A percentile compares a stretch with the other conserved stretches of the same genome.
phyloP scores from a whole-genome alignment of 2,329 filamentous ascomycete genomes.

The Pseudomassariella vexata region DNA sequence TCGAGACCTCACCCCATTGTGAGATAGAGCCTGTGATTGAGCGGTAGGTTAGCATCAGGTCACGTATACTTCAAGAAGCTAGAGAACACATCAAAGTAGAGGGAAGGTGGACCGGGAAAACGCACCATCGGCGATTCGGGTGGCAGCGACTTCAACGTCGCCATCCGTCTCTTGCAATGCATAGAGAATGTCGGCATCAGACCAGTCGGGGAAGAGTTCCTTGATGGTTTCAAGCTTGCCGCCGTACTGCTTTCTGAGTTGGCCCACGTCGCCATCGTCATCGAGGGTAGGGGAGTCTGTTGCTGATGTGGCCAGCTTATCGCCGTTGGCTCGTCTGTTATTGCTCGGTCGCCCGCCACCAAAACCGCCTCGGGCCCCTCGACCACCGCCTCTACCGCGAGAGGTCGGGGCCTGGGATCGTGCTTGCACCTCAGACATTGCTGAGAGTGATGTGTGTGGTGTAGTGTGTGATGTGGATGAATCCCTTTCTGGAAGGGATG shows the following conservation, averaged over 20 bases:
- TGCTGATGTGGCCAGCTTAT: slow-evolving; percentile 55
- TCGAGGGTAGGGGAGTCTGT: slow-evolving; percentile 53
- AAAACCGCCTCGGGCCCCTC: slow-evolving; percentile 77
- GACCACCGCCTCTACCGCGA: slow-evolving; percentile 85
- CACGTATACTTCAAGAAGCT: background rate
- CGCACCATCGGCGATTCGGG: slow-evolving; percentile 72
- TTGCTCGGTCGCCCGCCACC: slow-evolving; percentile 54
- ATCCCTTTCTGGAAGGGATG: too few species aligned
- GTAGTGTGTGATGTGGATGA: slow-evolving; percentile 22
- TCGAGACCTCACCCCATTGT: slow-evolving; percentile 80
- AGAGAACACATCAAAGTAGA: slow-evolving; percentile 6
- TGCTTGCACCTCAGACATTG: slow-evolving; percentile 93
- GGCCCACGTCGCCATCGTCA: slow-evolving; percentile 62
- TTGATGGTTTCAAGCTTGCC: slow-evolving; percentile 74
- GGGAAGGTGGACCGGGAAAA: slow-evolving; percentile 8
- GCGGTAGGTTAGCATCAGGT: slow-evolving; percentile 18
- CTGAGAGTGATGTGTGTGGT: slow-evolving; percentile 35
- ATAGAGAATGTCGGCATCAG: slow-evolving; percentile 88
- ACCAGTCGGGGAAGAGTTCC: slow-evolving; percentile 94
- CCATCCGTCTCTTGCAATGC: slow-evolving; percentile 84
- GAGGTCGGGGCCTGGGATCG: slow-evolving; percentile 62
- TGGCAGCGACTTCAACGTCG: slow-evolving; percentile 68
- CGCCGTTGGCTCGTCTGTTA: slow-evolving; percentile 61
- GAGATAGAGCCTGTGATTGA: slow-evolving; percentile 61
- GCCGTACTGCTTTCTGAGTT: slow-evolving; percentile 7